A percentile compares a stretch with the other conserved stretches of the same genome.
phyloP scores from a whole-genome alignment of 352 stramenopile genomes.

The Pythium phragmitis region DNA sequence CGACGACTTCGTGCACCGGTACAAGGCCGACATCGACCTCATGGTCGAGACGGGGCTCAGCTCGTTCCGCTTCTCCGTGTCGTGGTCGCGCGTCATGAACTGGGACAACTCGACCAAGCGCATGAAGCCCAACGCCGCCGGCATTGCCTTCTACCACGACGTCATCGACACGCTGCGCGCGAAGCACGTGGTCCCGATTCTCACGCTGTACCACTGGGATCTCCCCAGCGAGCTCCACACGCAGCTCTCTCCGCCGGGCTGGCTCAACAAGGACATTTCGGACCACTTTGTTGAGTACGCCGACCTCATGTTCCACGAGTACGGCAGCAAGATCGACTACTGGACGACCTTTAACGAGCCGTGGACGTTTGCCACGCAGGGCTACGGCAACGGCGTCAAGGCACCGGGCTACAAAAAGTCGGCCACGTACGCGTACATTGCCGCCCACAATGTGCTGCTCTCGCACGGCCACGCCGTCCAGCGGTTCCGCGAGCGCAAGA shows the following conservation, averaged over 20 bases:
- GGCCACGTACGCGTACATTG: conserved; percentile 43
- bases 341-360: conserved; percentile 97
- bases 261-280: conserved; percentile 34
- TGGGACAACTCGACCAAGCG: conserved; percentile 52
- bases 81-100: conserved; percentile 91
- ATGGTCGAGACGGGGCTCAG: conserved; percentile 91
- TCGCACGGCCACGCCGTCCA: conserved; percentile 85
- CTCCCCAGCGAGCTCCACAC: conserved; percentile 87
- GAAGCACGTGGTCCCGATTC: conserved; percentile 76
- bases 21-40: conserved; percentile 89
- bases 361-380: conserved; percentile 80
- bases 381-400: conserved; percentile 77
- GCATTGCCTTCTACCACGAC: conserved; percentile 92
- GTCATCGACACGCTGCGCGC: conserved; percentile 85
- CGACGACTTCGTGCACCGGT: conserved; percentile 93
- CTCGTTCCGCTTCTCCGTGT: conserved; percentile 92
- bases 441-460: conserved; percentile 90
- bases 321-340: conserved; percentile 89
- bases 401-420: conserved; percentile 38
- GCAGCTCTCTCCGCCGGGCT: conserved; percentile 67
- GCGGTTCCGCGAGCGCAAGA: conserved; percentile 80
- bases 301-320: conserved; percentile 88
- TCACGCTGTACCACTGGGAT: conserved; percentile 98
- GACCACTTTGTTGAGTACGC: conserved; percentile 88
- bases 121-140: conserved; percentile 76